Evolutionary conservation across 169 alveolate species (phyloP).

Genomic region (Plasmodium gallinaceum): DNA sequence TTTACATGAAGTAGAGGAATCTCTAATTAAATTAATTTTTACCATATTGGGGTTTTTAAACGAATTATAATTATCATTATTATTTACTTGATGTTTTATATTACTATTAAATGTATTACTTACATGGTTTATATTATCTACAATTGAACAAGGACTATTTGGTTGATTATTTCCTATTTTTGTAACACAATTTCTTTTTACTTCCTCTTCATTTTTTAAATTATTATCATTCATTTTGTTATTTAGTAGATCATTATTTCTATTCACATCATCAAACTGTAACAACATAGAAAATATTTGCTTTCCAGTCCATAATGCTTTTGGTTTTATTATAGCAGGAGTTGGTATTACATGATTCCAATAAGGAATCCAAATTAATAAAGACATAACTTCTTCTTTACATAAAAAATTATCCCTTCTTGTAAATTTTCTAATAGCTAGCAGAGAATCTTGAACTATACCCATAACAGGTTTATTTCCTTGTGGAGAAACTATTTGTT

Average conservation of each 20-base stretch:
- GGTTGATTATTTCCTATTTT: conserved; percentile 25
- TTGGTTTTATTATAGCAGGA: conserved; percentile 98
- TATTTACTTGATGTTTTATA: not conserved
- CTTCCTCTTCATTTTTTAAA: conserved; percentile 4
- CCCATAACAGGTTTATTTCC: conserved; percentile 99
- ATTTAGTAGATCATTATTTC: conserved; percentile 24
- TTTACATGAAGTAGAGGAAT: conserved; percentile 79
- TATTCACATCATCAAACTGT: conserved; percentile 88
- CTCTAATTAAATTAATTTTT: conserved; percentile 77
- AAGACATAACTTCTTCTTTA: conserved; percentile 93
- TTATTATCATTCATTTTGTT: conserved; percentile 73
- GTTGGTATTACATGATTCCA: conserved; percentile 98
- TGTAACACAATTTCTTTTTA: not conserved
- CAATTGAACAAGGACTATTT: conserved; percentile 34
- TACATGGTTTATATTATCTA: conserved; percentile 17
- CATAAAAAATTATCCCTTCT: conserved; percentile 97
- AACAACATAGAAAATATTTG: conserved; percentile 97
- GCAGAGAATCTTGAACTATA: conserved; percentile 98
- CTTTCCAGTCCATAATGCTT: conserved; percentile 99
- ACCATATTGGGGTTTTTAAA: conserved; percentile 78
- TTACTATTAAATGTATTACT: not conserved
- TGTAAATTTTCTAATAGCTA: conserved; percentile 96
- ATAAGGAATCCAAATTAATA: conserved; percentile 97
- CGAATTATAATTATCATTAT: conserved; percentile 43
- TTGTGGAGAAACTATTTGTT: conserved; percentile 99